Evolutionary conservation across 768 basidiomycete genomes (phyloP), one percentile per base, ranked within the genome.

Genomic region (Paxillus rubicundulus): DNA sequence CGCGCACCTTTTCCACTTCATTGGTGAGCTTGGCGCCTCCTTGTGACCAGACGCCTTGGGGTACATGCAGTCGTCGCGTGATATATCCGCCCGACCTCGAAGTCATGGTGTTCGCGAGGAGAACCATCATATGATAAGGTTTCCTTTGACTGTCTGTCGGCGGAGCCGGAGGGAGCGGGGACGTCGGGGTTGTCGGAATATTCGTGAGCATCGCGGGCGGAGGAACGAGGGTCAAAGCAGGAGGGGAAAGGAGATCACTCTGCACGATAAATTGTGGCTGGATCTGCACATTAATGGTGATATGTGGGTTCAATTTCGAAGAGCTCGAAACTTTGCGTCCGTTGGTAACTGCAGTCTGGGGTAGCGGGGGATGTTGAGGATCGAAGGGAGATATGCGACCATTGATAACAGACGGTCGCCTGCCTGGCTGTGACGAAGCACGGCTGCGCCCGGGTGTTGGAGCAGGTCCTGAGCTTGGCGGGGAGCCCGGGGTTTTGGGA

Each of bases 61-160:
- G 92, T 27, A 96, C 88, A 68, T 93, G 92, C 58, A 96, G 70
- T 42, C 87, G 81, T 42, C 85, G 86, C 14, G 91, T 93, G 50
- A 96, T 75, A 67, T 94, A 95, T 30, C 90, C 92, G n/a, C 93
- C 93, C 4, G 87, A 83, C 54, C 79, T 76, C 34, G 83, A 84
- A 34, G 76, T 79, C 83, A 95, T 95, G 24, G 92, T 92, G 47
- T 75, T 81, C 54, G 84, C 78, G 34, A 96, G 73, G 20, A 91
- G 79, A 54, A 77, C 75, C 92, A 96, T 94, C 80, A 96, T 80
- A 66, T 93, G 87, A 65, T 94, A 96, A 9, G 93, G 93, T 61
- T 92, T 87, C 39, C 89, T 79, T 45, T 90, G 73, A 20, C 86
- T 77, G 59, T 92, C 89, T 5, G 74, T 72, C 6, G 91, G 92